A percentile compares a stretch with the other conserved stretches of the same genome.
These are phyloP conservation scores for Heritiera fomes DNA, from an alignment of 345 rosid species.

Conservation along the genomic window DNA sequence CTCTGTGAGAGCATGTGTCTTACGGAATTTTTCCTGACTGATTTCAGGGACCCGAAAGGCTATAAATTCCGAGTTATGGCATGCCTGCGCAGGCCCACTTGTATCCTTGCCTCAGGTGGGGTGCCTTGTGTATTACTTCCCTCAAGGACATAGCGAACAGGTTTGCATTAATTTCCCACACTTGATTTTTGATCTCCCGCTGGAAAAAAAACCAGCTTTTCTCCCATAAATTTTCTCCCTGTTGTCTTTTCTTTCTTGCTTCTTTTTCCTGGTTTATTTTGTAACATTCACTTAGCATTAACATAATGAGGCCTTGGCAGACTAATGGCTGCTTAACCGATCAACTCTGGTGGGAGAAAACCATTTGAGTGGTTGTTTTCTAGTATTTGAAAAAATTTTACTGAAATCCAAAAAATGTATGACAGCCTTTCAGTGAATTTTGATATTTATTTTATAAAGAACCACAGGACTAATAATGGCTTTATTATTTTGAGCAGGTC, in stretches of 20 bases:
- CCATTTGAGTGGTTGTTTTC: background rate
- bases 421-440: background rate
- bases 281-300: background rate
- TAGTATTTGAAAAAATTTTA: background rate
- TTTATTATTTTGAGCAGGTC: constrained; percentile 44
- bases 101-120: constrained; percentile 94
- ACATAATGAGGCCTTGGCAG: background rate
- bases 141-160: constrained; percentile 99
- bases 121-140: constrained; percentile 84
- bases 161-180: constrained; percentile 42
- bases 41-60: constrained; percentile 64
- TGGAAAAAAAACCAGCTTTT: background rate
- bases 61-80: constrained; percentile 94
- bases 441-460: background rate
- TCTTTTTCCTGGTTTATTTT: background rate
- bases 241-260: background rate
- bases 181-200: background rate
- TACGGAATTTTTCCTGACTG: constrained; percentile 15
- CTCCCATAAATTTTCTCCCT: background rate
- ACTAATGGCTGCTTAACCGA: background rate
- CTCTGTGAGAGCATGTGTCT: constrained; percentile 13
- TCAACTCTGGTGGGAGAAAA: background rate
- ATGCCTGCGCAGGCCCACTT: constrained; percentile 98
- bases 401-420: background rate
- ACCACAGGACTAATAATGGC: background rate